Base-by-base conservation (phyloP, 108 stramenopile species). In the Pelagomonas calceolata region DNA sequence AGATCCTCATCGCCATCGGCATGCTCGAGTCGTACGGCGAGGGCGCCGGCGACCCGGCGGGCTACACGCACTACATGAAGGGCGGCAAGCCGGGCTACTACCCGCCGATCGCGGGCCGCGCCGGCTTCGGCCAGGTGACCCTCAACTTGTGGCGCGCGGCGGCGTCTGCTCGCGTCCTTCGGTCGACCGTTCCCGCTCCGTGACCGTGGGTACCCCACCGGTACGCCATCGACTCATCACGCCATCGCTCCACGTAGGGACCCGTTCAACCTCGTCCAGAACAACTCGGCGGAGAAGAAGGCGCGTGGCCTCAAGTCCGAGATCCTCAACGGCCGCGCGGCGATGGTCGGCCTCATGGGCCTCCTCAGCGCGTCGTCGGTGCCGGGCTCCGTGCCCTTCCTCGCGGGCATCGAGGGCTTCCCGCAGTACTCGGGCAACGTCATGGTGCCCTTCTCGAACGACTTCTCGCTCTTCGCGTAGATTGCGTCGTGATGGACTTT, bases 371-470 rank as follows among this genome's bases (percentile, higher is more conserved):
- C 83, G 18, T 77, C 80, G 37, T 81, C 71, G 33, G 76, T 85
- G 68, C 75, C 79, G 63, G 87, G 87, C 71, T 82, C 81, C 35
- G 85, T 88, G 51, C 87, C 87, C 30, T 74, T 74, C 29, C 76
- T 88, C 30, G 80, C 75, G 76, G 73, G 70, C 30, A 80, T 85
- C 67, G n/a, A n/a, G n/a, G n/a, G n/a, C n/a, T 79, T 78, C 72
- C 78, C 81, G 30, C 81, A 75, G 64, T 88, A 88, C 76, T 51
- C 32, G 26, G 87, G 87, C 32, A 71, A 88, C 46, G 76, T 79
- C 7, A 88, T 88, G 87, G 73, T 82, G 66, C 87, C 87, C 30
- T 88, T 88, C 73, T 81, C 82, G 69, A 83, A 83, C 66, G 79
- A 86, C 63, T 86, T 86, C 81, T 76, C 79, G 51, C 84, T 84